A percentile compares a stretch with the other conserved stretches of the same genome.
These are phyloP conservation scores for Lachnellula hyalina DNA, from an alignment of 2,329 filamentous ascomycete species.

Conservation along the genomic window DNA sequence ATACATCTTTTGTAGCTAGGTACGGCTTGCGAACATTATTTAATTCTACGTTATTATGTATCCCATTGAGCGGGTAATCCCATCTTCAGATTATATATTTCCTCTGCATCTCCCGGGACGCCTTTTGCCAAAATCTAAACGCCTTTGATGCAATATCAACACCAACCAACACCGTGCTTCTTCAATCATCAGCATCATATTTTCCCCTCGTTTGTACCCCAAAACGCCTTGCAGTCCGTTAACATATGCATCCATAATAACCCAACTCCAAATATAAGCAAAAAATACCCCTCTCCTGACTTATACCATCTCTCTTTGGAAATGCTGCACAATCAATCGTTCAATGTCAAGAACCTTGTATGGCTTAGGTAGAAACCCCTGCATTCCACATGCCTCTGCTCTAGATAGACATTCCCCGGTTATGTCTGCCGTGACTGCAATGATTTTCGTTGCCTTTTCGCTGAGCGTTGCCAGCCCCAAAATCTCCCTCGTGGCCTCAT, in stretches of 20 bases:
- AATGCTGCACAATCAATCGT: slow-evolving; percentile 39
- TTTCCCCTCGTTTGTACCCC: background rate
- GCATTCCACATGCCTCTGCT: slow-evolving; percentile 48
- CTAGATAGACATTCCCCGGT: slow-evolving; percentile 45
- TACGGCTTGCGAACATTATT: background rate
- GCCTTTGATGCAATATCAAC: background rate
- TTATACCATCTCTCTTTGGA: background rate
- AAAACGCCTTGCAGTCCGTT: background rate
- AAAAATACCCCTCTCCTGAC: background rate
- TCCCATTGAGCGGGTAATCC: background rate
- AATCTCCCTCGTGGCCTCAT: slow-evolving; percentile 61
- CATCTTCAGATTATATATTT: background rate
- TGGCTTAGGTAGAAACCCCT: slow-evolving; percentile 50
- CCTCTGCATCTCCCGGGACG: background rate
- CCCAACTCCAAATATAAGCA: background rate
- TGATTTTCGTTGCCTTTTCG: slow-evolving; percentile 32
- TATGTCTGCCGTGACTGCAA: slow-evolving; percentile 52
- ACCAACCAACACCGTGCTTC: background rate
- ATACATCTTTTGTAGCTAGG: no score
- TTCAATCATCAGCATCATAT: background rate
- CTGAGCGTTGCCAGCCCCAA: slow-evolving; percentile 32
- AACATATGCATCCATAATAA: background rate
- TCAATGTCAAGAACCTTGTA: slow-evolving; percentile 50
- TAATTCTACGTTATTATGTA: background rate
- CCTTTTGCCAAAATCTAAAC: background rate